Evolutionary conservation across 129 eudicot species (phyloP).

Genomic region (Flaveria ramosissima): DNA sequence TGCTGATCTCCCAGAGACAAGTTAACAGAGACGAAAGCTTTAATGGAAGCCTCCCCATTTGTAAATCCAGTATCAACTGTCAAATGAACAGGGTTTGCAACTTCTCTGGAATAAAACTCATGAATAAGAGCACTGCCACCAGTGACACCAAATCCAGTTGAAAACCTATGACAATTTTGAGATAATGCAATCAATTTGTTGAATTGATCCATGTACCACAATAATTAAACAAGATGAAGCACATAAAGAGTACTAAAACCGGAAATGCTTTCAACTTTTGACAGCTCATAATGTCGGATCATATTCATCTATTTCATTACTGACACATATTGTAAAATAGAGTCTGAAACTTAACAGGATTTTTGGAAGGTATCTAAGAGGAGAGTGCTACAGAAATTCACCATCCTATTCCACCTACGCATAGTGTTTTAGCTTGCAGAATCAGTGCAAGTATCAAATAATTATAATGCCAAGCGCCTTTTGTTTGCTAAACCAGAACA

Average conservation of each 20-base stretch:
- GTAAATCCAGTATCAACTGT: slow-evolving; percentile 83
- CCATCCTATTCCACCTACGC: not conserved
- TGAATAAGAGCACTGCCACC: slow-evolving; percentile 87
- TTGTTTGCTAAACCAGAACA: not conserved
- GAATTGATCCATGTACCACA: not conserved
- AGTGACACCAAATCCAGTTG: slow-evolving; percentile 92
- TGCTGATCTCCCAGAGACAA: slow-evolving; percentile 87
- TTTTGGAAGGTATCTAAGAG: not conserved
- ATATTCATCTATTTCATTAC: not conserved
- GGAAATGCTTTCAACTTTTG: not conserved
- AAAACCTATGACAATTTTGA: slow-evolving; percentile 54
- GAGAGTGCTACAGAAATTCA: not conserved
- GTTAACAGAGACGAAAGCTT: slow-evolving; percentile 67
- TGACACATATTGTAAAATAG: not conserved
- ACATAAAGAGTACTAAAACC: not conserved
- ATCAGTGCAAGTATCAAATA: not conserved
- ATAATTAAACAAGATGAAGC: not conserved
- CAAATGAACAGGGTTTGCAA: slow-evolving; percentile 71
- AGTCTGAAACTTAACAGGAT: not conserved
- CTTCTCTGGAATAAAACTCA: slow-evolving; percentile 81
- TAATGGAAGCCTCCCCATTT: slow-evolving; percentile 72
- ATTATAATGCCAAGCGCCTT: not conserved
- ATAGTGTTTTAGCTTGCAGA: not conserved
- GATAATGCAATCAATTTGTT: not conserved
- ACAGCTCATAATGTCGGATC: not conserved